Percentiles rank a stretch among this genome's conserved stretches.
These are phyloP conservation scores for Mycena alexandri DNA, from an alignment of 768 basidiomycete genomes.

Conservation along the genomic window DNA sequence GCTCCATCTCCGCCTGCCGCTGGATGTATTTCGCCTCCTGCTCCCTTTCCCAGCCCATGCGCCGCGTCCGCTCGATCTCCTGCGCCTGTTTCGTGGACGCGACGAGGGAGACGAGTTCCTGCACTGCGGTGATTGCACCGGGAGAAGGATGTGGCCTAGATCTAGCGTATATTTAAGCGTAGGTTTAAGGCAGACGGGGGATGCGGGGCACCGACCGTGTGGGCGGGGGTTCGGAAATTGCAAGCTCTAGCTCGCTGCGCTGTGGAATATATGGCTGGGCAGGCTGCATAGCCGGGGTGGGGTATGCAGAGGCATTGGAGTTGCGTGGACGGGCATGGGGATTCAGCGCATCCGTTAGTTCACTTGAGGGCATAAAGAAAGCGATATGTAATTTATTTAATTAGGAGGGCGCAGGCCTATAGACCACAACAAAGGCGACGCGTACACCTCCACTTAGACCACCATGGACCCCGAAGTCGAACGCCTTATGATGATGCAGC, in stretches of 20 bases:
- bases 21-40: conserved; percentile 72
- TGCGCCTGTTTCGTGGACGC: conserved; percentile 70
- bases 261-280: conserved; percentile 63
- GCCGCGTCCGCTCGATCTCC: conserved; percentile 69
- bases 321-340: conserved; percentile 64
- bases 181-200: neutral
- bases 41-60: conserved; percentile 76
- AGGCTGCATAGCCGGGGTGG: conserved; percentile 44
- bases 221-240: conserved; percentile 60
- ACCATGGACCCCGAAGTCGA: conserved; percentile 66
- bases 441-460: conserved; percentile 48
- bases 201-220: conserved; percentile 48
- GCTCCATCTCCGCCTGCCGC: conserved; percentile 71
- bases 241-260: conserved; percentile 74
- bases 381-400: conserved; percentile 40
- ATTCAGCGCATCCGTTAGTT: conserved; percentile 85
- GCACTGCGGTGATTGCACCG: conserved; percentile 60
- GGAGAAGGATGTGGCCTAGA: conserved; percentile 48
- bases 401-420: conserved; percentile 24
- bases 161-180: conserved; percentile 23
- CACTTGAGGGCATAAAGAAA: conserved; percentile 72
- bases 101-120: conserved; percentile 72
- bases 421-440: conserved; percentile 48
- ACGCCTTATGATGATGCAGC: conserved; percentile 63
- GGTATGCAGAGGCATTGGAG: conserved; percentile 43